phyloP scores from a whole-genome alignment of 2,329 filamentous ascomycete species.

The Pestalotiopsis sp. region DNA sequence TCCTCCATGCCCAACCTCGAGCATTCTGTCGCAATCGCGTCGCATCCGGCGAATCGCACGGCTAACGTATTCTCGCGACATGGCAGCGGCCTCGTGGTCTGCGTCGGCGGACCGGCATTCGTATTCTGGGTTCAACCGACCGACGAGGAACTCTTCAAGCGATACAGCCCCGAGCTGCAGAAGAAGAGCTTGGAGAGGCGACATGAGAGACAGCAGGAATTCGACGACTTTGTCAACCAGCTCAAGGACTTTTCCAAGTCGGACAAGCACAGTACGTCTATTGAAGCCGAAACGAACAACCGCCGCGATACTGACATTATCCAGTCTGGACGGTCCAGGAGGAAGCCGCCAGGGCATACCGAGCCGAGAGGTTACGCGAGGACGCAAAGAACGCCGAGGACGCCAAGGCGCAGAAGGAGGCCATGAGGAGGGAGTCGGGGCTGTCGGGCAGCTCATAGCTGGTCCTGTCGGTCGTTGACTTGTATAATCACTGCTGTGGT shows the following conservation, averaged over 20 bases:
- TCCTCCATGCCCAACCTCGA: constrained; percentile 14
- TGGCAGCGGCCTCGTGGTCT: constrained; percentile 69
- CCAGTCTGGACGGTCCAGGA: constrained; percentile 50
- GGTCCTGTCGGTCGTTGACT: not conserved
- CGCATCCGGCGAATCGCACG: constrained; percentile 15
- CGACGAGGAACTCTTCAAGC: constrained; percentile 89
- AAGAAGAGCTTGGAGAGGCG: constrained; percentile 82
- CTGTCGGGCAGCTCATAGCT: constrained; percentile 16
- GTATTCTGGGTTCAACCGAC: constrained; percentile 80
- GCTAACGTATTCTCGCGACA: constrained; percentile 17
- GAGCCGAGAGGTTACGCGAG: constrained; percentile 36
- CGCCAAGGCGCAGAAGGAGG: constrained; percentile 41
- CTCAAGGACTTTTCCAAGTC: constrained; percentile 90
- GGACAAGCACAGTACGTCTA: constrained; percentile 78
- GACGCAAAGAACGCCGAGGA: constrained; percentile 39
- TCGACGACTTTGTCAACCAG: constrained; percentile 82
- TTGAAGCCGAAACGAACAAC: not conserved
- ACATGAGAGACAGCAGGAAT: constrained; percentile 77
- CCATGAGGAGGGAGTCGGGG: constrained; percentile 41
- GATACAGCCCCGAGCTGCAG: constrained; percentile 94
- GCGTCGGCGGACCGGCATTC: constrained; percentile 83
- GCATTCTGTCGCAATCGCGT: constrained; percentile 8
- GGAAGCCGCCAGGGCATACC: constrained; percentile 38
- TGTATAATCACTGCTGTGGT: not conserved
- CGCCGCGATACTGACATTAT: not conserved